A percentile compares a stretch with the other conserved stretches of the same genome.
Evolutionary conservation across 331 rosid genomes (phyloP).

Genomic region (Cydonia oblonga): DNA sequence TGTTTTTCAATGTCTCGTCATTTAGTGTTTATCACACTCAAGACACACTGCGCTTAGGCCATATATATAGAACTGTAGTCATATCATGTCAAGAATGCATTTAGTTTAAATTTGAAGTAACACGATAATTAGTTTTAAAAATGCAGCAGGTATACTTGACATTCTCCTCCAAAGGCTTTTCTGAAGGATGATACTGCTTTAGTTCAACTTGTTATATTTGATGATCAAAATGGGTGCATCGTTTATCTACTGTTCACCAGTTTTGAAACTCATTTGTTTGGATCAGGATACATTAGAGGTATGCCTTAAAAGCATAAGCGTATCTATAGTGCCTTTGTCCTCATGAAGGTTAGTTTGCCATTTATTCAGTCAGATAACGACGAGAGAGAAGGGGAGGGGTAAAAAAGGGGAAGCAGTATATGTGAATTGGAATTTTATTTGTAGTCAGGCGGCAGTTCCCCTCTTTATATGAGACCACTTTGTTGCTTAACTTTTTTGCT

Average conservation of each 20-base stretch:
- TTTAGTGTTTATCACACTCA: slow-evolving; percentile 21
- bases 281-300: slow-evolving; percentile 99
- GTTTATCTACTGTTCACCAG: slow-evolving; percentile 95
- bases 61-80: slow-evolving; percentile 2
- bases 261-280: slow-evolving; percentile 90
- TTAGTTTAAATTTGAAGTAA: slow-evolving; percentile 27
- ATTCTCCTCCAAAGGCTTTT: slow-evolving; percentile 91
- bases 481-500: slow-evolving; percentile 32
- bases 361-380: slow-evolving; percentile 34
- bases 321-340: slow-evolving; percentile 52
- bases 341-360: slow-evolving; percentile 80
- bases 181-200: slow-evolving; percentile 98
- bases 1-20: slow-evolving; percentile 4
- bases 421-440: slow-evolving; percentile 12
- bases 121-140: slow-evolving; percentile 53
- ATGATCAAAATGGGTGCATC: slow-evolving; percentile 89
- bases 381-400: slow-evolving; percentile 16
- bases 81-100: slow-evolving; percentile 16
- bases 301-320: slow-evolving; percentile 93
- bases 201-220: slow-evolving; percentile 92
- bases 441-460: slow-evolving; percentile 15
- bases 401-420: slow-evolving; percentile 11
- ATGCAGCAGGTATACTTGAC: slow-evolving; percentile 82
- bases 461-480: slow-evolving; percentile 22
- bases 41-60: slow-evolving; percentile 13